phyloP scores from a whole-genome alignment of 345 rosid genomes.

The Euphorbia lathyris region DNA sequence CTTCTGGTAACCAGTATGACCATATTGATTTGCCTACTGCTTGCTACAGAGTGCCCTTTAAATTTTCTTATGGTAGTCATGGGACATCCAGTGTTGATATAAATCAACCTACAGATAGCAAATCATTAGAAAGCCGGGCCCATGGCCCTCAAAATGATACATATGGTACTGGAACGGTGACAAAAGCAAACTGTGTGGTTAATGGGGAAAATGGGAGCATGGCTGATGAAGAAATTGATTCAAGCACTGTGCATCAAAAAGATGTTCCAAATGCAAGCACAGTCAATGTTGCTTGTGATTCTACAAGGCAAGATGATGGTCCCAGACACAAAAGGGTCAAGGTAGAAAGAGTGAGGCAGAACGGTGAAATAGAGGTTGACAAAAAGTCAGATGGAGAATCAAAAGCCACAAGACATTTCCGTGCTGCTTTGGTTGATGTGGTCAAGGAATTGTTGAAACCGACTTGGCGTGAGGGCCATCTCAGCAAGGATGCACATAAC shows the following conservation, averaged over 20 bases:
- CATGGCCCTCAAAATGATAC: slow-evolving; percentile 35
- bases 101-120: slow-evolving; percentile 32
- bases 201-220: slow-evolving; percentile 38
- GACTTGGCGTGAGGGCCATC: slow-evolving; percentile 75
- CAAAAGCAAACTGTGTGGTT: slow-evolving; percentile 44
- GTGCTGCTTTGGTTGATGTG: slow-evolving; percentile 56
- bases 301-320: slow-evolving; percentile 37
- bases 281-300: slow-evolving; percentile 30
- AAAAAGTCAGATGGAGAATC: slow-evolving; percentile 49
- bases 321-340: slow-evolving; percentile 41
- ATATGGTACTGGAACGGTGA: slow-evolving; percentile 32
- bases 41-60: slow-evolving; percentile 32
- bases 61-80: slow-evolving; percentile 36
- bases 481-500: slow-evolving; percentile 80
- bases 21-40: slow-evolving; percentile 44
- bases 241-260: slow-evolving; percentile 34
- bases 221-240: slow-evolving; percentile 48
- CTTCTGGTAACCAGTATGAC: slow-evolving; percentile 53
- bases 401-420: slow-evolving; percentile 55
- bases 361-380: slow-evolving; percentile 40
- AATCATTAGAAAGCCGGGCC: slow-evolving; percentile 26
- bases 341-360: slow-evolving; percentile 32
- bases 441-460: slow-evolving; percentile 78
- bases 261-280: slow-evolving; percentile 34
- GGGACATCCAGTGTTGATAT: slow-evolving; percentile 28